Conservation (phyloP, 1,284 basidiomycete species). For the Apiotrichum siamense region DNA sequence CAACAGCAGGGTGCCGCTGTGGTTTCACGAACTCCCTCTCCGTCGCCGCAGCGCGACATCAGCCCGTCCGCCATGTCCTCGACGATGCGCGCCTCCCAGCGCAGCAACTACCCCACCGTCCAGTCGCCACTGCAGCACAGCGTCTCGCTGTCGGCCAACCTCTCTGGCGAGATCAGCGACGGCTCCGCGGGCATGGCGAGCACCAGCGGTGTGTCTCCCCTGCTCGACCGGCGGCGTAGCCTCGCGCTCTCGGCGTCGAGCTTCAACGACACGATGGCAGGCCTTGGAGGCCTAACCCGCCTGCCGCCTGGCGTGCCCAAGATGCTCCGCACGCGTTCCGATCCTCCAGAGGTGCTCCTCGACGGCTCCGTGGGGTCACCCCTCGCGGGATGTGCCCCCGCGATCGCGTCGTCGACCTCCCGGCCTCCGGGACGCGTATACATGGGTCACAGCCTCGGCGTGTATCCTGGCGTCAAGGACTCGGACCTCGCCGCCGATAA, state of each 20-base stretch:
- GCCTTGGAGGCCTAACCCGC: too few relatives aligned
- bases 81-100: not conserved
- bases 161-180: constrained; percentile 8
- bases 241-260: not conserved
- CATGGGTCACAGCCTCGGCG: not conserved
- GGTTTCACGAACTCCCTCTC: constrained; percentile 9
- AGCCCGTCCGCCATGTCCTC: constrained; percentile 4
- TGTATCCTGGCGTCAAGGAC: not conserved
- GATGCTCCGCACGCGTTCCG: not conserved
- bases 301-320: not conserved
- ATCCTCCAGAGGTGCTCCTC: not conserved
- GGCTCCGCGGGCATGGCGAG: not conserved
- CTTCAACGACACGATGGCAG: not conserved
- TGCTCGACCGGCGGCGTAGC: not conserved
- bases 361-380: not conserved
- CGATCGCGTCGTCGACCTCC: too few relatives aligned
- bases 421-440: too few relatives aligned
- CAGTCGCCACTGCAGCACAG: constrained; percentile 2
- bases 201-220: not conserved
- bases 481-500: not conserved
- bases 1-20: not conserved
- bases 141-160: constrained; percentile 1
- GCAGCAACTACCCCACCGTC: not conserved
- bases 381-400: not conserved
- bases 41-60: too few relatives aligned